Evolutionary conservation across 2,329 filamentous ascomycete species (phyloP), one percentile per base, ranked within the genome.

Genomic region (Penicillium sumatraense): DNA sequence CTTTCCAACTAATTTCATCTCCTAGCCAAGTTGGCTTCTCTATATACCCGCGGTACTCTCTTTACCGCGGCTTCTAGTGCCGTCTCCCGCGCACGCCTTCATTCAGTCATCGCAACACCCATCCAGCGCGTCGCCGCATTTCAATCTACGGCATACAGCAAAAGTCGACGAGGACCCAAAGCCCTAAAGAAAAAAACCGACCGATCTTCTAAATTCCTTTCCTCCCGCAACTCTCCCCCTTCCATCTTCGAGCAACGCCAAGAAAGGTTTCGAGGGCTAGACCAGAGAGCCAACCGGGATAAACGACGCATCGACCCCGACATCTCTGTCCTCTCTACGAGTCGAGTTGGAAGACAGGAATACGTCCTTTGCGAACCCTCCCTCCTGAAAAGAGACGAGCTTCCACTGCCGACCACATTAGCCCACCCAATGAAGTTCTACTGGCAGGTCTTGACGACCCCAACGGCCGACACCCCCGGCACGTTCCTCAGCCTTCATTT

Each of bases 401-500:
- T 33, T 5, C 56, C 56, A 7, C 14, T 33, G 13, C 31, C 55
- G 5, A 14, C 41, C 2, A 26, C 13, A 2, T 54, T 59, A 51
- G 53, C 45, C 18, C 26, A 58, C 38, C 71, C 71, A 59, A 96
- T 96, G 93, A 82, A 87, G 64, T 88, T 83, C 70, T 86, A 80
- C 66, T 80, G 93, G 53, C 88, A 96, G 72, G 77, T 98, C 65
- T 73, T 93, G 58, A 89, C 88, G 16, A 89, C 89, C 56, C 93
- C 93, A 13, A 95, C 93, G 62, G 89, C 88, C 56, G 95, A 99
- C 75, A 96, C 92, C 18, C 85, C 88, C 1, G 93, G 93, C 51
- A 90, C 91, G 2, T 84, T 85, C 47, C 73, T 98, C 27, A 71
- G 91, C 33, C 80, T 99, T 6, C 87, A 93, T 70, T 93, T 92